Evolutionary conservation across 345 rosid genomes (phyloP), one percentile per base, ranked within the genome.

Genomic region (Camelina neglecta): DNA sequence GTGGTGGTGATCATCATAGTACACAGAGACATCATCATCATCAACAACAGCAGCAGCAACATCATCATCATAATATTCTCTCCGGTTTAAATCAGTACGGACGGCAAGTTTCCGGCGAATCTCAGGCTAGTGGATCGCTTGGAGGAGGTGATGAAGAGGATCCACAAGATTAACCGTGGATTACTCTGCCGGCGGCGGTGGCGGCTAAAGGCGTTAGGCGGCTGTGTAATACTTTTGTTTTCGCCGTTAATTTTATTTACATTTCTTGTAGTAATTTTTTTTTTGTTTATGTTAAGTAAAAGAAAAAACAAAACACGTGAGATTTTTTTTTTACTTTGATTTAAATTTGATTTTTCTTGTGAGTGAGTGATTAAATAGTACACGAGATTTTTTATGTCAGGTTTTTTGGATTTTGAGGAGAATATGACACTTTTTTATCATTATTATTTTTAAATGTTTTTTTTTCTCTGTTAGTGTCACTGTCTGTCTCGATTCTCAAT

Each of bases 51-150:
- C 36, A 33, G 2, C 36, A 33, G 35, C 79, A 72, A 15, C 88
- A 85, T 62, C 69, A 72, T 39, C 60, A 75, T 38, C 83, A 87
- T 75, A 87, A 84, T 69, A 89, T 90, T 86, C 75, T 90, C 26
- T 79, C 91, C n/a, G 96, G 95, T 23, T 79, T 94, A 41, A 90
- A 77, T 70, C 87, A 90, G 2, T 92, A 86, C 79, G 78, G 78
- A 23, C 83, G 92, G 57, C 82, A 78, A 16, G 72, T 81, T 24
- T 69, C 83, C 16, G 86, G 77, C 26, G 95, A 94, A 23, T 90
- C 97, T 23, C 97, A 84, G 69, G 90, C 96, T 3, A 92, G 96
- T 59, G 92, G 86, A 35, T 90, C 98, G 18, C 97, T 86, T 21
- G 81, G 84, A 2, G 83, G 80, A 3, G 88, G 79, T 20, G 80